Percentiles rank a stretch among this genome's conserved stretches.
Evolutionary conservation across 208 protist genomes (phyloP).

Genomic region (Leishmania guyanensis): DNA sequence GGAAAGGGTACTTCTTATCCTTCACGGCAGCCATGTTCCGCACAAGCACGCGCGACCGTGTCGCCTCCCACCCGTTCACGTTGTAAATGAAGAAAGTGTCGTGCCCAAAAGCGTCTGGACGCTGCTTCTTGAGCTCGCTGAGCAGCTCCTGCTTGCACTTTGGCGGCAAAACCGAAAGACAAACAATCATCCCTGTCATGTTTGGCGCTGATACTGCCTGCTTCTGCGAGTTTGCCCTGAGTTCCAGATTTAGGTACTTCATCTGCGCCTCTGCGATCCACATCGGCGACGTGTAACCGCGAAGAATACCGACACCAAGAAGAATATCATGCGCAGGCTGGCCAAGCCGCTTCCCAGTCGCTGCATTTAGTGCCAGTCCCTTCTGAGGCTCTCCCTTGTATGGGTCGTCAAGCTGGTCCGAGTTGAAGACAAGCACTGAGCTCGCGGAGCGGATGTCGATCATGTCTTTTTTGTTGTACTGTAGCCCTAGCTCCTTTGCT

Average conservation of each 20-base stretch:
- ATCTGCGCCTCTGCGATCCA: constrained; percentile 83
- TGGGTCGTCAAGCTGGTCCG: constrained; percentile 84
- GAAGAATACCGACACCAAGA: constrained; percentile 80
- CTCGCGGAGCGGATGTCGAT: constrained; percentile 79
- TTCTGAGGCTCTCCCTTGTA: constrained; percentile 87
- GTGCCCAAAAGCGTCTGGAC: constrained; percentile 68
- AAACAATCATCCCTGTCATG: constrained; percentile 85
- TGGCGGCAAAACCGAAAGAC: constrained; percentile 60
- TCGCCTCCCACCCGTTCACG: constrained; percentile 89
- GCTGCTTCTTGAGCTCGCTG: constrained; percentile 50
- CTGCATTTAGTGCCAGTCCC: constrained; percentile 76
- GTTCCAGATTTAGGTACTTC: constrained; percentile 82
- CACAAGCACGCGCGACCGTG: constrained; percentile 75
- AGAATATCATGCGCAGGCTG: constrained; percentile 91
- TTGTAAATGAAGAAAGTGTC: constrained; percentile 84
- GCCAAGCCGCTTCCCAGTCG: constrained; percentile 84
- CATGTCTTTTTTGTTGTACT: constrained; percentile 50
- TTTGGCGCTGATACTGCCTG: constrained; percentile 69
- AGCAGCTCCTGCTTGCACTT: constrained; percentile 46
- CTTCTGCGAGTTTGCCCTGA: constrained; percentile 31
- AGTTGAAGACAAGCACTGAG: constrained; percentile 82
- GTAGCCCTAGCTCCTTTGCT: constrained; percentile 54
- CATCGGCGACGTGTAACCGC: constrained; percentile 88
- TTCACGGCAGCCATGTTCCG: constrained; percentile 85
- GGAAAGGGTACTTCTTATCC: constrained; percentile 72